These are phyloP conservation scores for Malania oleifera DNA, from an alignment of 164 flowering plant genomes.

Conservation along the genomic window DNA sequence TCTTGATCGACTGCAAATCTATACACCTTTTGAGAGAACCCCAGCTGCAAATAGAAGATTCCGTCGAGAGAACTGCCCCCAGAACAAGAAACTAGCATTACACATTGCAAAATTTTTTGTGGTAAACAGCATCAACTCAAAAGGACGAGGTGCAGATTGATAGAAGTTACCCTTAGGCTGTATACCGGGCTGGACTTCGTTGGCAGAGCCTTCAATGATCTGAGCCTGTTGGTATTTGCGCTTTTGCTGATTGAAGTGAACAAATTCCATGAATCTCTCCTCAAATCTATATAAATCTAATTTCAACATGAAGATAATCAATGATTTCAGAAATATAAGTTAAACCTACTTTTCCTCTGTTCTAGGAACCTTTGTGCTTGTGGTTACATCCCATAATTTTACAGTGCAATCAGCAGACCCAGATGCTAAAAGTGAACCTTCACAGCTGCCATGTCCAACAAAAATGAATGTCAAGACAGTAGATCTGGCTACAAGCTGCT, in stretches of 20 bases:
- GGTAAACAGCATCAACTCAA: background rate
- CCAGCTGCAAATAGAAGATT: constrained; percentile 69
- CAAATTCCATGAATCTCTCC: background rate
- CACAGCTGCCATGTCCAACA: constrained; percentile 49
- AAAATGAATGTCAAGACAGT: background rate
- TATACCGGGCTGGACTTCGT: constrained; percentile 88
- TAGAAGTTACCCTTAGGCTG: constrained; percentile 49
- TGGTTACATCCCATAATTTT: constrained; percentile 89
- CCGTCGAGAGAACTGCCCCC: constrained; percentile 48
- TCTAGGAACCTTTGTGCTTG: constrained; percentile 59
- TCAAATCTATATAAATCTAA: background rate
- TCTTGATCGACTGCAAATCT: background rate
- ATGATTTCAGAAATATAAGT: background rate
- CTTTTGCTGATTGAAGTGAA: constrained; percentile 37
- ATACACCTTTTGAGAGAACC: constrained; percentile 30
- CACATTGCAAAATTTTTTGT: background rate
- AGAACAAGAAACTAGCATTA: background rate
- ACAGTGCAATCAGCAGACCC: constrained; percentile 98
- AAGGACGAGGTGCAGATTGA: background rate
- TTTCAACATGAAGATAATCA: too few relatives aligned
- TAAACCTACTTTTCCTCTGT: constrained; percentile 74
- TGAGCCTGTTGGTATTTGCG: constrained; percentile 65
- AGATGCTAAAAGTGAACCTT: constrained; percentile 95
- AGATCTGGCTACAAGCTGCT: background rate
- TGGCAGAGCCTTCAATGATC: constrained; percentile 75